Evolutionary conservation across 2,329 filamentous ascomycete genomes (phyloP), one percentile per base, ranked within the genome.

Genomic region (Knufia fluminis): DNA sequence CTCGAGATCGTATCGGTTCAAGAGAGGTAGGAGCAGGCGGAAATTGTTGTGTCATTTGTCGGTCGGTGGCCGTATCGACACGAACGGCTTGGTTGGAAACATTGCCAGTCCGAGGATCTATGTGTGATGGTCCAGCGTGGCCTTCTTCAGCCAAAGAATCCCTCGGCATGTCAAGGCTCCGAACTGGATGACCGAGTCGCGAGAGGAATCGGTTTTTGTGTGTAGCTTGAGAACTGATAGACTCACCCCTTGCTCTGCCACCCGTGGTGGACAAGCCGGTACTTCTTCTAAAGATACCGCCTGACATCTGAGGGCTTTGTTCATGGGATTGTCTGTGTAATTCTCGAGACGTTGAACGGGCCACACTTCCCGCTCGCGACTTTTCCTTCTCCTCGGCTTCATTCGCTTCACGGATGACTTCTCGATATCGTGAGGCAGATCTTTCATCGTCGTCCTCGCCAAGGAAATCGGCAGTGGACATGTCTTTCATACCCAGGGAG

Each of bases 361-460:
- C 16, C 45, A 43, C 28, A 22, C 23, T 36, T 16, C 46, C 47
- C 33, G 40, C 41, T 10, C 31, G 47, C 33, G 28, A 44, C 26
- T 61, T 33, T 32, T 52, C 51, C 3, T 62, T 61, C 3, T 62
- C 61, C 3, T 64, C 60, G 41, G 68, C 64, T 22, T 68, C 63
- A 57, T 71, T 71, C 38, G 64, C 53, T 20, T 57, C 57, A 52
- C 66, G 62, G 51, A 70, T 60, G 49, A 70, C 50, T 39, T 67
- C 60, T 42, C 51, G 45, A 38, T 44, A 56, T 43, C 70, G 66
- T 50, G 67, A 56, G 46, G 64, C 62, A 56, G 54, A 52, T 51
- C 70, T 71, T 58, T 81, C 78, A 50, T 81, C 78, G 60, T 80
- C 82, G 1, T 85, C 76, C 58, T 86, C 83, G 40, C 78, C 79